A percentile compares a stretch with the other conserved stretches of the same genome.
phyloP scores from a whole-genome alignment of 192 early-diverging fungal genomes.

The Podila verticillata region DNA sequence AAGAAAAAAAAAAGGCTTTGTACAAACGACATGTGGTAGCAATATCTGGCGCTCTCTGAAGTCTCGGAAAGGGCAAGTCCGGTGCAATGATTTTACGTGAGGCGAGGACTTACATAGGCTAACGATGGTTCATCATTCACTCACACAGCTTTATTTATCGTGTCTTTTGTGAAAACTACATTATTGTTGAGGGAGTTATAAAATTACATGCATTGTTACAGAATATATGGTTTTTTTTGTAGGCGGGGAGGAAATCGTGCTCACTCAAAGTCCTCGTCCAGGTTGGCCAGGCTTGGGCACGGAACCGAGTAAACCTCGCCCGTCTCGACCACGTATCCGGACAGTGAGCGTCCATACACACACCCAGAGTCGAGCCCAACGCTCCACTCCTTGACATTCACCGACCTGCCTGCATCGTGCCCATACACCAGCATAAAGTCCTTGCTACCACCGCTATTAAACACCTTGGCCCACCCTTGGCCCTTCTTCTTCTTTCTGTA shows the following conservation, averaged over 20 bases:
- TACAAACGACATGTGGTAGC: too few relatives aligned
- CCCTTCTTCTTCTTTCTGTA: constrained; percentile 51
- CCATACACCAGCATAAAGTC: constrained; percentile 64
- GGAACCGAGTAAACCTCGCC: not conserved
- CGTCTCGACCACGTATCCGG: constrained; percentile 30
- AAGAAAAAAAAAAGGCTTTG: too few relatives aligned
- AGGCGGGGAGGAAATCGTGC: not conserved
- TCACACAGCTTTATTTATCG: too few relatives aligned
- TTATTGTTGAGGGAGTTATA: not conserved
- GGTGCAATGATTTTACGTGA: too few relatives aligned
- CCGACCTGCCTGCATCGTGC: constrained; percentile 68
- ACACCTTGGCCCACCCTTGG: constrained; percentile 46
- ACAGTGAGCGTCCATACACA: constrained; percentile 63
- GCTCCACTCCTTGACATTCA: constrained; percentile 62
- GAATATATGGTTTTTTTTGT: too few relatives aligned
- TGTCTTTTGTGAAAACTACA: not conserved
- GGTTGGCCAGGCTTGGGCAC: not conserved
- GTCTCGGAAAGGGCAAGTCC: too few relatives aligned
- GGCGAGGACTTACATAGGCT: too few relatives aligned
- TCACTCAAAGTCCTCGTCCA: constrained; percentile 4
- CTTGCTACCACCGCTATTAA: constrained; percentile 37
- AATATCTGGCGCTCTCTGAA: too few relatives aligned
- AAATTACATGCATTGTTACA: not conserved
- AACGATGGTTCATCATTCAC: too few relatives aligned
- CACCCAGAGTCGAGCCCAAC: constrained; percentile 77